A percentile compares a stretch with the other conserved stretches of the same genome.
These are phyloP conservation scores for Atalantia buxifolia DNA, from an alignment of 345 rosid genomes.

Conservation along the genomic window DNA sequence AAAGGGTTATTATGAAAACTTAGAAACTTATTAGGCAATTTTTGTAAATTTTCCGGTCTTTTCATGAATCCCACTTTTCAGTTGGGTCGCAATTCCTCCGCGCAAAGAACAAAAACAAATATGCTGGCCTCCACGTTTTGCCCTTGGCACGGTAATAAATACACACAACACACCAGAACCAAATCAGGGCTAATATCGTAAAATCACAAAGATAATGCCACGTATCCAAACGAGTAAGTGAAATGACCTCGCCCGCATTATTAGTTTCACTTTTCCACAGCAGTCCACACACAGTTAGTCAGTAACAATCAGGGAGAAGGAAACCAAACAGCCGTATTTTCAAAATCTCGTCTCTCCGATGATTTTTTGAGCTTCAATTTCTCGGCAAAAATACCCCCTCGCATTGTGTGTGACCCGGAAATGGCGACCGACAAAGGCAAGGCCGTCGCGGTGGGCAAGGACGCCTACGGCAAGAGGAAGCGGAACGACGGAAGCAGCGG, in stretches of 20 bases:
- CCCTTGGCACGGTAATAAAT: neutral
- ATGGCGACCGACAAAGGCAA: conserved; percentile 15
- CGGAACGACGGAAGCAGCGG: conserved; percentile 34
- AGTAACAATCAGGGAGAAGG: neutral
- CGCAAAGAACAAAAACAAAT: no score
- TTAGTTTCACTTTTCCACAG: neutral
- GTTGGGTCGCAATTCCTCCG: no score
- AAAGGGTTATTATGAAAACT: no score
- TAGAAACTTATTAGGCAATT: no score
- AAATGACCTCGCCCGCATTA: neutral
- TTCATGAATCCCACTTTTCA: no score
- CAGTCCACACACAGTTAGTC: neutral
- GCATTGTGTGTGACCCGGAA: neutral
- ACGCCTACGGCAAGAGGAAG: conserved; percentile 16
- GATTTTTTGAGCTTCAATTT: neutral
- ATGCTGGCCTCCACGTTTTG: neutral
- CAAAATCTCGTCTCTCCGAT: neutral
- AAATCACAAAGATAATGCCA: neutral
- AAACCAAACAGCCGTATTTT: neutral
- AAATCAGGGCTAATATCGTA: neutral
- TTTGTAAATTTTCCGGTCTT: no score
- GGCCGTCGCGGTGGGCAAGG: conserved; percentile 5
- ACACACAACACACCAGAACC: neutral
- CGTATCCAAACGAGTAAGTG: neutral
- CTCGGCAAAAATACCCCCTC: neutral